phyloP scores from a whole-genome alignment of 2,329 filamentous ascomycete genomes.

The Monilinia fructicola region DNA sequence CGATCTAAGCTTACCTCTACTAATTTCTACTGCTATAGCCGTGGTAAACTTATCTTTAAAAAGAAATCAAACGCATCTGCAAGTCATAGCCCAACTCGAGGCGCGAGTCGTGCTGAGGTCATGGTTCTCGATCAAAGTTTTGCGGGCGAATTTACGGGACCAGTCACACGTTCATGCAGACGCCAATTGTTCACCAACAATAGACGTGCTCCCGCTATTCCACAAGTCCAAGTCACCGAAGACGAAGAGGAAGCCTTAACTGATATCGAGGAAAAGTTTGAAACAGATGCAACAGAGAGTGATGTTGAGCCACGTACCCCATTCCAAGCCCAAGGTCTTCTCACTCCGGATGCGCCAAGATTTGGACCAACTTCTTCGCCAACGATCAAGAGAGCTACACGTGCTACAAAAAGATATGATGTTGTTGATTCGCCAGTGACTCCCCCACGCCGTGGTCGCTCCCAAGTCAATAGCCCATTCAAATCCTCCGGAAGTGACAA shows the following conservation, averaged over 20 bases:
- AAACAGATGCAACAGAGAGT: conserved; percentile 13
- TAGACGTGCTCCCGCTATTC: conserved; percentile 48
- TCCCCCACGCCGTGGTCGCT: conserved; percentile 27
- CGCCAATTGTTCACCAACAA: conserved; percentile 19
- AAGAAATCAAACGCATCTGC: conserved; percentile 44
- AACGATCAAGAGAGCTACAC: conserved; percentile 59
- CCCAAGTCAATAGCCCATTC: conserved; percentile 50
- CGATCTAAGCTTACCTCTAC: conserved; percentile 23
- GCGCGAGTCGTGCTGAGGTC: conserved; percentile 35
- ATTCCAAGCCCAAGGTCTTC: conserved; percentile 38
- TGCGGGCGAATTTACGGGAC: conserved; percentile 43
- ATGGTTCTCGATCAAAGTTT: conserved; percentile 42
- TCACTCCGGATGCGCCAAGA: conserved; percentile 56
- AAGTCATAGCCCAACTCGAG: conserved; percentile 28
- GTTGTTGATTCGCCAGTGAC: conserved; percentile 36
- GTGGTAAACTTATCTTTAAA: conserved; percentile 76
- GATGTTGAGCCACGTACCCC: conserved; percentile 19
- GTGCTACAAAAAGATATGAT: conserved; percentile 50
- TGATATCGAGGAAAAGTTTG: conserved; percentile 47
- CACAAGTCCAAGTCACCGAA: conserved; percentile 61
- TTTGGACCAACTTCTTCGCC: conserved; percentile 62
- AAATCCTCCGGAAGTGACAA: conserved; percentile 60
- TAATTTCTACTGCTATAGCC: conserved; percentile 51
- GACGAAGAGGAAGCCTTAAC: conserved; percentile 53
- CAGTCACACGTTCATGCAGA: conserved; percentile 58